phyloP scores from a whole-genome alignment of 2,329 filamentous ascomycete species.

The Nemania sp. region DNA sequence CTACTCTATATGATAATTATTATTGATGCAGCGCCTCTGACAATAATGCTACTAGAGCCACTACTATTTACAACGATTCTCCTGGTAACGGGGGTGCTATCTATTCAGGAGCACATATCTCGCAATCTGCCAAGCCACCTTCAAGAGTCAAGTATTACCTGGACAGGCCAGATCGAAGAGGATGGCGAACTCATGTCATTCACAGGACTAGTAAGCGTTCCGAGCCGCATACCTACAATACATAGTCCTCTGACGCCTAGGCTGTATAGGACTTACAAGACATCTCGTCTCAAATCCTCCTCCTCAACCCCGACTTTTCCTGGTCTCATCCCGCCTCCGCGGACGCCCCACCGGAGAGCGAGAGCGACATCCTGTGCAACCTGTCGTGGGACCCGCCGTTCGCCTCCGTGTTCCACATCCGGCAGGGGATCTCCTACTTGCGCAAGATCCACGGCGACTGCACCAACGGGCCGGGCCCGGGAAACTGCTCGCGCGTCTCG shows the following conservation, averaged over 20 bases:
- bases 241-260: neutral
- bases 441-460: conserved; percentile 34
- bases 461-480: conserved; percentile 35
- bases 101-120: neutral
- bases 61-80: conserved; percentile 1
- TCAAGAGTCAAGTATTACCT: conserved; percentile 24
- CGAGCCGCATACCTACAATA: neutral
- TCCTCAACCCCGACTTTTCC: conserved; percentile 22
- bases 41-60: conserved; percentile 11
- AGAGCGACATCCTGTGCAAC: conserved; percentile 21
- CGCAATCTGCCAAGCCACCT: neutral
- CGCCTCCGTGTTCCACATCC: conserved; percentile 39
- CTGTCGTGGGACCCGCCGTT: conserved; percentile 24
- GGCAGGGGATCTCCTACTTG: conserved; percentile 33
- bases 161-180: conserved; percentile 31
- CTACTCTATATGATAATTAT: neutral
- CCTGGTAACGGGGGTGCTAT: neutral
- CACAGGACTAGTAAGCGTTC: conserved; percentile 26
- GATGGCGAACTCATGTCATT: conserved; percentile 15
- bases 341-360: neutral
- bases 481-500: conserved; percentile 36
- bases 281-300: conserved; percentile 34
- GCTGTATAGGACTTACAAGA: conserved; percentile 14
- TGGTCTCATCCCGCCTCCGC: no score
- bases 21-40: neutral